A percentile compares a stretch with the other conserved stretches of the same genome.
Evolutionary conservation across 768 basidiomycete genomes (phyloP).

Genomic region (Lentinula aciculospora): DNA sequence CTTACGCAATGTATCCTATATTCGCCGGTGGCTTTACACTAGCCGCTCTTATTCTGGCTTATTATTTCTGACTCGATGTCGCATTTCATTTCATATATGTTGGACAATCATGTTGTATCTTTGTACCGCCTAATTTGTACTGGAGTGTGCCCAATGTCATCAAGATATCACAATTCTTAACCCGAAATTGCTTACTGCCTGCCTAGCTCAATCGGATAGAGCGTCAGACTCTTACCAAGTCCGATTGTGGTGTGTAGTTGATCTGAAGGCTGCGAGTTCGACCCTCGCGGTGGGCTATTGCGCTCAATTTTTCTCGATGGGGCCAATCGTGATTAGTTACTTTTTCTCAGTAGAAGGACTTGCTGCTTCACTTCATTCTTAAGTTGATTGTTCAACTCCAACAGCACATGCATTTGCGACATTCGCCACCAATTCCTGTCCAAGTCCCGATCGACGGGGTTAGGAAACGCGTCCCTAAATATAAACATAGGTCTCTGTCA

Average conservation of each 20-base stretch:
- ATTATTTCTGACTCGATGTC: background rate
- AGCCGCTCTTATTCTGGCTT: background rate
- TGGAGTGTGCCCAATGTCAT: too few species aligned
- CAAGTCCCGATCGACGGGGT: too few species aligned
- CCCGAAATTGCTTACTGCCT: constrained; percentile 22
- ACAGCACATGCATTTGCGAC: background rate
- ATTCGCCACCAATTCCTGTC: background rate
- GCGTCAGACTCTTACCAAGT: constrained; percentile 50
- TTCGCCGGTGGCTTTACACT: background rate
- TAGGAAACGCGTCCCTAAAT: too few species aligned
- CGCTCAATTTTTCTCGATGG: too few species aligned
- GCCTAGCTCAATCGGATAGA: constrained; percentile 65
- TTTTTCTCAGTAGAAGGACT: too few species aligned
- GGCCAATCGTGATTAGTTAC: too few species aligned
- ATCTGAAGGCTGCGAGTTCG: constrained; percentile 5
- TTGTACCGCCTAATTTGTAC: too few species aligned
- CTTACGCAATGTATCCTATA: background rate
- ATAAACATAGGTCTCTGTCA: background rate
- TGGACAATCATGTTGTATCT: background rate
- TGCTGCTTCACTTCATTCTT: too few species aligned
- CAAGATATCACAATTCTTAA: background rate
- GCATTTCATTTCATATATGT: background rate
- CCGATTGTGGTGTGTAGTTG: too few species aligned
- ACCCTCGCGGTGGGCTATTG: constrained; percentile 5
- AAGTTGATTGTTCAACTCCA: background rate